A percentile compares a stretch with the other conserved stretches of the same genome.
phyloP scores from a whole-genome alignment of 2,329 filamentous ascomycete species.

The Aspergillus texensis region DNA sequence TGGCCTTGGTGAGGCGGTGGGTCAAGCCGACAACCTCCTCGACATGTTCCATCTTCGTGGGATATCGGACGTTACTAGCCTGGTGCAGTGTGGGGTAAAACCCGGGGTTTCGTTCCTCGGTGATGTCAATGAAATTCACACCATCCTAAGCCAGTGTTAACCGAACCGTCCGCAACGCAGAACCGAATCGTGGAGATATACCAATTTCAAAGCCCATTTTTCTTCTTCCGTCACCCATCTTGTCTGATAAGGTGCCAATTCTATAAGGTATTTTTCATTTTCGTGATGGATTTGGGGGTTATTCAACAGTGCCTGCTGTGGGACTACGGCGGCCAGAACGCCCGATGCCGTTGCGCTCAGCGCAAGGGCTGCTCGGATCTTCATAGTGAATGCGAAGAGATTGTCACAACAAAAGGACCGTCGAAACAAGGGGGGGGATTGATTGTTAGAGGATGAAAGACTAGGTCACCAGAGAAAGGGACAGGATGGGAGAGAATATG shows the following conservation, averaged over 20 bases:
- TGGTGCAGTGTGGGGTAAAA: constrained; percentile 55
- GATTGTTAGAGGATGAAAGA: background rate
- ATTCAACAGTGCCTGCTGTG: constrained; percentile 34
- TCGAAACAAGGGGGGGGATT: background rate
- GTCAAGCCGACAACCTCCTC: constrained; percentile 69
- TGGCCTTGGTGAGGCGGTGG: constrained; percentile 69
- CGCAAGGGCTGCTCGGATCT: constrained; percentile 35
- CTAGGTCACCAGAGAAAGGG: background rate
- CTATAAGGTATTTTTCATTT: constrained; percentile 71
- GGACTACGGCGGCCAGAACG: constrained; percentile 35
- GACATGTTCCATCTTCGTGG: constrained; percentile 66
- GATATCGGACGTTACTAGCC: constrained; percentile 61
- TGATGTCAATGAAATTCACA: constrained; percentile 93
- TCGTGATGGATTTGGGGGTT: constrained; percentile 28
- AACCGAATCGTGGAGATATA: constrained; percentile 47
- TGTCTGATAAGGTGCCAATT: constrained; percentile 80
- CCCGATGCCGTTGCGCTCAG: constrained; percentile 37
- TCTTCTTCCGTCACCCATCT: constrained; percentile 90
- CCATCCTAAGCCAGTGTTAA: constrained; percentile 62
- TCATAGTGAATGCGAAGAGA: constrained; percentile 33
- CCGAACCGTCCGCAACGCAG: background rate
- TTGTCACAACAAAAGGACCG: background rate
- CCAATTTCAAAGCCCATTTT: constrained; percentile 87
- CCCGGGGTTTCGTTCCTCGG: constrained; percentile 63
- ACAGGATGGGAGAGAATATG: background rate